Conservation (phyloP, 805 yeast genomes). For the Barnettozyma vustinii region DNA sequence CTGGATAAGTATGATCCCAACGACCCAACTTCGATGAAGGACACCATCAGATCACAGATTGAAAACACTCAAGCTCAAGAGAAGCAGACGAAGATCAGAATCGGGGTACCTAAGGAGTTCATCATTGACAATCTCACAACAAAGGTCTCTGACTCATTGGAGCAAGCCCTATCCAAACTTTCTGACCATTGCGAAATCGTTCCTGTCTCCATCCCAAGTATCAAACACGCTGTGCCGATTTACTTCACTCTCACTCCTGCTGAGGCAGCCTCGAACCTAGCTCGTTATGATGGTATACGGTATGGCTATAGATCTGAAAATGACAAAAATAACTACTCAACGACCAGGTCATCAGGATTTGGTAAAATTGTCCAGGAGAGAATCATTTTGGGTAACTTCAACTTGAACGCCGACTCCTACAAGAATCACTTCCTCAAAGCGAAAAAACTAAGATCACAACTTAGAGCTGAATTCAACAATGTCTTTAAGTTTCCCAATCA, state of each 20-base stretch:
- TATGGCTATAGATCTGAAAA: conserved; percentile 56
- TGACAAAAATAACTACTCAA: conserved; percentile 40
- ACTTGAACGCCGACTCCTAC: conserved; percentile 66
- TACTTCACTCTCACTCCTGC: conserved; percentile 88
- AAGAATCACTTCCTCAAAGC: conserved; percentile 76
- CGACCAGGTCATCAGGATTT: conserved; percentile 61
- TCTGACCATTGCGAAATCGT: conserved; percentile 40
- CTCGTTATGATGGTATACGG: conserved; percentile 86
- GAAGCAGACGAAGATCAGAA: conserved; percentile 28
- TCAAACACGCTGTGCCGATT: conserved; percentile 63
- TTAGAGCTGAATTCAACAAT: conserved; percentile 61
- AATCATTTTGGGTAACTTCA: conserved; percentile 80
- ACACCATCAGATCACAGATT: conserved; percentile 26
- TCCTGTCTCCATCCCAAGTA: conserved; percentile 65
- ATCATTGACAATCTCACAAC: conserved; percentile 48
- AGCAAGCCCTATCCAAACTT: conserved; percentile 38
- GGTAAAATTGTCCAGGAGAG: conserved; percentile 83
- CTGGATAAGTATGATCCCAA: conserved; percentile 59
- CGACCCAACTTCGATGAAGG: conserved; percentile 71
- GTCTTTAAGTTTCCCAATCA: conserved; percentile 52
- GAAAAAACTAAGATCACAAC: conserved; percentile 50
- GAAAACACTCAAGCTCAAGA: neutral
- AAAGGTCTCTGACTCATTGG: conserved; percentile 44
- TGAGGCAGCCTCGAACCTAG: conserved; percentile 88
- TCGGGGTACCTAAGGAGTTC: conserved; percentile 77